Conservation (phyloP, 495 filamentous ascomycete species). For the Penicillium crystallinum region DNA sequence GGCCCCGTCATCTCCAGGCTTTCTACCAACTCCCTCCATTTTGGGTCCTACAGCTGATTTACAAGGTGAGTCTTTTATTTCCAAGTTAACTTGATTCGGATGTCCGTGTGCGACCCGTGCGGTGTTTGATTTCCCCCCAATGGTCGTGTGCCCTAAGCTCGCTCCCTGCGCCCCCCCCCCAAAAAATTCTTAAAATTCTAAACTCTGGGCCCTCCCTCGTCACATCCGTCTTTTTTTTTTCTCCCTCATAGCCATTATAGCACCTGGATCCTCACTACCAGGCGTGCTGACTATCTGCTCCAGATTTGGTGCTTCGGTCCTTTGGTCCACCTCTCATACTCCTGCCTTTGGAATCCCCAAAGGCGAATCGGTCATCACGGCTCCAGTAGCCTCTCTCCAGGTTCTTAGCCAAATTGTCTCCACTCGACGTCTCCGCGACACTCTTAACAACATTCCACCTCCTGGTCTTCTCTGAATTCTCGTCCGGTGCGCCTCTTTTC, state of each 20-base stretch:
- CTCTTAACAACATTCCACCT: constrained; percentile 65
- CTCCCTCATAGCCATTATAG: constrained; percentile 17
- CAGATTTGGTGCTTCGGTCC: constrained; percentile 2
- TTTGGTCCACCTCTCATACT: not conserved
- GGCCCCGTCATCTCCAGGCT: not conserved
- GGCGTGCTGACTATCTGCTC: not conserved
- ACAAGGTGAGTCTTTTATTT: constrained; percentile 12
- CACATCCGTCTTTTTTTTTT: constrained; percentile 20
- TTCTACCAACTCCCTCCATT: not conserved
- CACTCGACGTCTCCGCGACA: constrained; percentile 52
- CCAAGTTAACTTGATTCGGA: constrained; percentile 6
- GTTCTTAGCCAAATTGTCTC: constrained; percentile 77
- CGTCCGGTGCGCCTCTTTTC: constrained; percentile 50
- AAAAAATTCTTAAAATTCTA: constrained; percentile 10
- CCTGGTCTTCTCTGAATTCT: constrained; percentile 58
- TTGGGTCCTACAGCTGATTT: constrained; percentile 3
- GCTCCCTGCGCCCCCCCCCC: constrained; percentile 3
- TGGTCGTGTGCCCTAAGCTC: constrained; percentile 18
- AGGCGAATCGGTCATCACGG: constrained; percentile 62
- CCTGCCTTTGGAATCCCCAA: constrained; percentile 65
- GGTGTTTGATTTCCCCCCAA: constrained; percentile 11
- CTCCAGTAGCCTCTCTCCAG: constrained; percentile 57
- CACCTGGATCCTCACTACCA: not conserved
- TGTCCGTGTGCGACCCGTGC: constrained; percentile 14
- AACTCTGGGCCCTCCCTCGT: constrained; percentile 15